Conservation (phyloP, 1,284 basidiomycete genomes). For the Sporisorium exsertum region DNA sequence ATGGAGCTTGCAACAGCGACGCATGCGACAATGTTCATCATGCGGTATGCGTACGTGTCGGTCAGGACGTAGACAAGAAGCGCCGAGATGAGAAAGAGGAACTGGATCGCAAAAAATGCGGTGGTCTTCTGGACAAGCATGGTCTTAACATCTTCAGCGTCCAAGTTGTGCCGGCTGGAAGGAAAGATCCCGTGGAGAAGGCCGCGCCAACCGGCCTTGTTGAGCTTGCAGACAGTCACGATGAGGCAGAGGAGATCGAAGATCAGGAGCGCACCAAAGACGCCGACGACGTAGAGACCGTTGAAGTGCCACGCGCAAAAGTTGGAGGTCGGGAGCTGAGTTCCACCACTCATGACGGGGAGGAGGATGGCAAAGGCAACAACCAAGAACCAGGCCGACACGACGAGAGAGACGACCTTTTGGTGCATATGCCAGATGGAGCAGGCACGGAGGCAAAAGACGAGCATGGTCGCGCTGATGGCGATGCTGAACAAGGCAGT, state of each 20-base stretch:
- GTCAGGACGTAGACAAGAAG: slow-evolving; percentile 49
- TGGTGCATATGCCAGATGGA: slow-evolving; percentile 57
- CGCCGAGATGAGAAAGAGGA: slow-evolving; percentile 51
- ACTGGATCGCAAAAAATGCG: slow-evolving; percentile 56
- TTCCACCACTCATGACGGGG: slow-evolving; percentile 37
- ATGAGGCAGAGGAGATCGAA: slow-evolving; percentile 55
- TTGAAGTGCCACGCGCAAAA: slow-evolving; percentile 55
- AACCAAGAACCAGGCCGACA: slow-evolving; percentile 50
- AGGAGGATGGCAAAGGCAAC: slow-evolving; percentile 48
- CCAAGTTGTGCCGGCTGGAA: slow-evolving; percentile 28
- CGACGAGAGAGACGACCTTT: slow-evolving; percentile 44
- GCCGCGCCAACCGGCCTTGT: slow-evolving; percentile 55
- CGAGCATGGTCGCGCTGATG: slow-evolving; percentile 56
- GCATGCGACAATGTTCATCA: slow-evolving; percentile 59
- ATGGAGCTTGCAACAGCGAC: slow-evolving; percentile 54
- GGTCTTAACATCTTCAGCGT: slow-evolving; percentile 55
- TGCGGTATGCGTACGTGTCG: slow-evolving; percentile 37
- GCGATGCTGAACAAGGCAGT: slow-evolving; percentile 51
- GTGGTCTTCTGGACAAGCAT: slow-evolving; percentile 62
- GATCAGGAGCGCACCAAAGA: slow-evolving; percentile 43
- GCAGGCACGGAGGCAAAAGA: slow-evolving; percentile 58
- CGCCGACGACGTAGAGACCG: slow-evolving; percentile 44
- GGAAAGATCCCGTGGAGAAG: slow-evolving; percentile 47
- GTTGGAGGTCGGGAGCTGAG: slow-evolving; percentile 41
- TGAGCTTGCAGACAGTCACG: slow-evolving; percentile 58